Base-by-base conservation (phyloP, 148 eudicot genomes). In the Nepenthes gracilis region DNA sequence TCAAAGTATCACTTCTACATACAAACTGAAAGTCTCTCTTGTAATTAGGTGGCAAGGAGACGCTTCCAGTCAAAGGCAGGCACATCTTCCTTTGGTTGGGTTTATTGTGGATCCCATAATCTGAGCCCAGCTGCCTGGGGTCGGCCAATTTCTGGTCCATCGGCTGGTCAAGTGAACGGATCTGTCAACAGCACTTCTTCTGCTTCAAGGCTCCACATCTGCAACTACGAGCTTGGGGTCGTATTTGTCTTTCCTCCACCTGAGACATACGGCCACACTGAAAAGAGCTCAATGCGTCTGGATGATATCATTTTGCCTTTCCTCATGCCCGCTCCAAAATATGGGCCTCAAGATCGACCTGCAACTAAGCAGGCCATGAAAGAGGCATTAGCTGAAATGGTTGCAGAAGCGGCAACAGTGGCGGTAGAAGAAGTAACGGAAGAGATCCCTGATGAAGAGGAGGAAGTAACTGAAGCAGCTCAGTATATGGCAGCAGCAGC, bases 71-170 rank as follows among this genome's bases (percentile, higher is more conserved):
- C 83, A 13, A 85, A 75, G 47, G 78, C 63, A 7, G 84, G 63
- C 33, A 67, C 65, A 34, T 64, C 94, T 15, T 81, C 92, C 5
- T 86, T 78, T 59, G 97, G 97, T 9, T 91, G 97, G 97, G 77
- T 87, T 58, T 91, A 91, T 71, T 69, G 82, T 47, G 96, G 96
- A 2, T 87, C 97, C 14, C 96, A 91, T 72, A 91, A 91, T 60
- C 75, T 91, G 71, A 91, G 97, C 65, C 87, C 93, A 5, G 97
- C 96, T 38, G 97, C 97, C 63, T 91, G 97, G 97, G 97, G 97
- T 37, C 80, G 79, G 15, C 75, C 79, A 34, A 61, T 91, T 13
- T 81, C 78, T 45, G 65, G 64, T 59, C 49, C 71, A 51, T 48
- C 43, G 58, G 64, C 58, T 37, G 56, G 13, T 33, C 62, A 47